A percentile compares a stretch with the other conserved stretches of the same genome.
These are phyloP conservation scores for Leccinum rimulosum DNA, from an alignment of 768 basidiomycete genomes.

Conservation along the genomic window DNA sequence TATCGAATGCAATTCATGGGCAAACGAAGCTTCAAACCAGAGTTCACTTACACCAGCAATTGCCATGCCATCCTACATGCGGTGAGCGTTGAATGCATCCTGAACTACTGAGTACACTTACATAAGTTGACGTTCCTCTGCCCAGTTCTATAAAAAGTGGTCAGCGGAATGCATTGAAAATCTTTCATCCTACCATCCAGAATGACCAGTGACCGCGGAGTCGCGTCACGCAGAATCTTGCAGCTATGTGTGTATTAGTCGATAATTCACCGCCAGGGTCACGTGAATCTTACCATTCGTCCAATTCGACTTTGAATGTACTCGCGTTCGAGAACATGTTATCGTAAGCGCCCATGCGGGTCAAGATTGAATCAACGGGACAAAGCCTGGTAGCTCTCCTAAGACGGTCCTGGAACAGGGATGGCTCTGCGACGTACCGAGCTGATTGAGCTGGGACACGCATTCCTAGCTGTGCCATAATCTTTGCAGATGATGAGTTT, in stretches of 20 bases:
- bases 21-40: neutral
- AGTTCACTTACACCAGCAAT: slow-evolving; percentile 73
- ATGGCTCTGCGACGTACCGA: slow-evolving; percentile 42
- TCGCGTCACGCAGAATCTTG: slow-evolving; percentile 91
- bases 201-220: slow-evolving; percentile 91
- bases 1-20: slow-evolving; percentile 26
- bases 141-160: slow-evolving; percentile 68
- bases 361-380: slow-evolving; percentile 89
- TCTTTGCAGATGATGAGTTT: slow-evolving; percentile 37
- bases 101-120: slow-evolving; percentile 33
- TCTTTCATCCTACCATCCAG: slow-evolving; percentile 68
- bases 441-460: slow-evolving; percentile 85
- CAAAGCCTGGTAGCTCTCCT: slow-evolving; percentile 52
- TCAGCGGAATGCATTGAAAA: slow-evolving; percentile 11
- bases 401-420: neutral
- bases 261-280: neutral
- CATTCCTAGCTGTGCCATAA: slow-evolving; percentile 96
- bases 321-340: slow-evolving; percentile 94
- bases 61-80: slow-evolving; percentile 89
- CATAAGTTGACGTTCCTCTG: slow-evolving; percentile 92
- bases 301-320: slow-evolving; percentile 98
- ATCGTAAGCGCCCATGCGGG: slow-evolving; percentile 98
- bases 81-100: slow-evolving; percentile 14
- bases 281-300: slow-evolving; percentile 71
- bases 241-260: slow-evolving; percentile 47